Percentiles rank a stretch among this genome's conserved stretches.
These are phyloP conservation scores for Lentinula lateritia DNA, from an alignment of 768 basidiomycete genomes.

Conservation along the genomic window DNA sequence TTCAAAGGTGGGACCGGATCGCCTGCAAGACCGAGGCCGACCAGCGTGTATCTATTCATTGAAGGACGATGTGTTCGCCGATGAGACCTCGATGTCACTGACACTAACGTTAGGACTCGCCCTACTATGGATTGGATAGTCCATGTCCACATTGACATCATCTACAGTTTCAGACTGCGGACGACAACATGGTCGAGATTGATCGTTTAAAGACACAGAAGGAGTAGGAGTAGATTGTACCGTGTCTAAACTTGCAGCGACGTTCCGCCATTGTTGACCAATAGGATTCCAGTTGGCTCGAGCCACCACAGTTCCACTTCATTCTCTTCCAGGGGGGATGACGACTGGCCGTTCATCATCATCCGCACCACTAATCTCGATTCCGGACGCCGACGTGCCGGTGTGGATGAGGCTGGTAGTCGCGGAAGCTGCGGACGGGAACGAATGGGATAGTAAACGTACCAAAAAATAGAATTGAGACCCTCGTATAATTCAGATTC, in stretches of 20 bases:
- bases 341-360: slow-evolving; percentile 38
- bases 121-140: neutral
- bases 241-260: neutral
- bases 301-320: slow-evolving; percentile 72
- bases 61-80: slow-evolving; percentile 5
- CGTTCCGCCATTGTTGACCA: slow-evolving; percentile 1
- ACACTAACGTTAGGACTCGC: neutral
- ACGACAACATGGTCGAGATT: slow-evolving; percentile 3
- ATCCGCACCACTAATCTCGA: slow-evolving; percentile 29
- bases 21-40: slow-evolving; percentile 1
- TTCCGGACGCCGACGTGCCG: slow-evolving; percentile 12
- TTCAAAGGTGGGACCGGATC: slow-evolving; percentile 1
- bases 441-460: neutral
- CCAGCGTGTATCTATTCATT: neutral
- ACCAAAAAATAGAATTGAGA: slow-evolving; percentile 67
- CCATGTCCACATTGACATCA: slow-evolving; percentile 54
- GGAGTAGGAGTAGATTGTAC: slow-evolving; percentile 7
- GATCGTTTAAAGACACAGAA: slow-evolving; percentile 5
- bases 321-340: slow-evolving; percentile 55
- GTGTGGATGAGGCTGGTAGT: neutral
- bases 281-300: slow-evolving; percentile 32
- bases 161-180: slow-evolving; percentile 59
- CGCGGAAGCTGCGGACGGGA: neutral
- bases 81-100: neutral
- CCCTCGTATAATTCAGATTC: slow-evolving; percentile 41